Conservation (phyloP, 73 alveolate genomes). For the Blepharisma stoltei region DNA sequence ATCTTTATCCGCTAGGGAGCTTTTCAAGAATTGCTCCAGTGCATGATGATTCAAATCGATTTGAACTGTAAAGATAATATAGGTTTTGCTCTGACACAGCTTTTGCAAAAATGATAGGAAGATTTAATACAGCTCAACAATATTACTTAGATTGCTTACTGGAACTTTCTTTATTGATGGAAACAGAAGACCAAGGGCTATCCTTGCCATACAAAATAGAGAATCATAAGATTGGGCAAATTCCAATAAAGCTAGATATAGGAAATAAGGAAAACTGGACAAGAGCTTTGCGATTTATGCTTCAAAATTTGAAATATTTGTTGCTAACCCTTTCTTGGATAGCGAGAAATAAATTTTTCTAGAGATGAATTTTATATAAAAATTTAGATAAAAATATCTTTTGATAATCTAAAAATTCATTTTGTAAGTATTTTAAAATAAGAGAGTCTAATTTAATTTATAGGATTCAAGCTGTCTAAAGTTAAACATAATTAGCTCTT, state of each 20-base stretch:
- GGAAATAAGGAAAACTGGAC: conserved; percentile 22
- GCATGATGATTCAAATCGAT: neutral
- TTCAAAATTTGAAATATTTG: conserved; percentile 8
- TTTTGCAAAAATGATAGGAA: conserved; percentile 1
- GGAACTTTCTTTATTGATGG: conserved; percentile 21
- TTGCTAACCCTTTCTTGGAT: no score
- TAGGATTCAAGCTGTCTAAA: no score
- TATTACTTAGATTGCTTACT: neutral
- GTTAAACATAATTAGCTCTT: no score
- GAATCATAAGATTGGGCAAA: neutral
- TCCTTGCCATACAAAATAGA: neutral
- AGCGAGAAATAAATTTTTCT: no score
- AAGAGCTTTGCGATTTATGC: conserved; percentile 6
- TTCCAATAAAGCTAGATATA: neutral
- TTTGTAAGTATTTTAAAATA: no score
- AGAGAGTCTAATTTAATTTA: no score
- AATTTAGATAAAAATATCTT: no score
- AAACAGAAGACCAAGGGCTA: conserved; percentile 2
- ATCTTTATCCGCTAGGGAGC: conserved; percentile 1
- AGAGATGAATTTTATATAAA: no score
- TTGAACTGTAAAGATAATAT: neutral
- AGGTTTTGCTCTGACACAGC: neutral
- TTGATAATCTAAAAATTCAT: no score
- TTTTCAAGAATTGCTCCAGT: neutral
- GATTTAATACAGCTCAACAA: conserved; percentile 4